phyloP scores from a whole-genome alignment of 495 filamentous ascomycete genomes.

The Penicillium maclennaniae region DNA sequence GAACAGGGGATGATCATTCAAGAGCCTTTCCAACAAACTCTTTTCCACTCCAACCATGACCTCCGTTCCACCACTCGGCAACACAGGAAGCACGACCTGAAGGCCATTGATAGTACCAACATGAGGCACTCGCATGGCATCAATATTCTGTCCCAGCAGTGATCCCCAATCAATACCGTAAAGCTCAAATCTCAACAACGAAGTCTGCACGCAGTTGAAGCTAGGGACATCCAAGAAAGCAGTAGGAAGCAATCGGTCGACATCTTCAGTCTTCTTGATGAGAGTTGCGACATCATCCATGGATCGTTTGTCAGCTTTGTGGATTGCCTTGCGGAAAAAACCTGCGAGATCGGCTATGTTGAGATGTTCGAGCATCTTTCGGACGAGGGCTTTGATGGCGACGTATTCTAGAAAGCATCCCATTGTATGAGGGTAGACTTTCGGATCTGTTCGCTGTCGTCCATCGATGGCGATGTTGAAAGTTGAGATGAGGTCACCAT shows the following conservation, averaged over 20 bases:
- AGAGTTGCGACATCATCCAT: constrained; percentile 24
- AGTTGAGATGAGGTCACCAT: constrained; percentile 26
- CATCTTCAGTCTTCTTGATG: constrained; percentile 20
- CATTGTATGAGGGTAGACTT: constrained; percentile 25
- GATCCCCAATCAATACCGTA: constrained; percentile 34
- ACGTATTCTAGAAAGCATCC: constrained; percentile 34
- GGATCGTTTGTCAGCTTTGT: not conserved
- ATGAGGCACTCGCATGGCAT: constrained; percentile 30
- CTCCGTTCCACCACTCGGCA: constrained; percentile 36
- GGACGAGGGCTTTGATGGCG: constrained; percentile 12
- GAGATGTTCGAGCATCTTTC: constrained; percentile 12
- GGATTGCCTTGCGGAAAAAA: too few species aligned
- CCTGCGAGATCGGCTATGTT: constrained; percentile 12
- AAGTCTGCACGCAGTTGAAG: constrained; percentile 30
- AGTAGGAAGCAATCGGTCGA: constrained; percentile 27
- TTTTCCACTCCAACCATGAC: constrained; percentile 32
- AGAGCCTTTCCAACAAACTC: constrained; percentile 19
- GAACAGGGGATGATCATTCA: constrained; percentile 18
- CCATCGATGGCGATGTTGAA: constrained; percentile 36
- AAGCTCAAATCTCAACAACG: constrained; percentile 29
- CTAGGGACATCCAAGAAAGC: constrained; percentile 34
- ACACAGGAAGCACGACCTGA: constrained; percentile 30
- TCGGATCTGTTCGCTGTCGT: constrained; percentile 26
- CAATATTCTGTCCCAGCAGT: constrained; percentile 26
- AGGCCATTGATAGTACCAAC: constrained; percentile 32